phyloP scores from a whole-genome alignment of 352 stramenopile species.

The Hyaloperonospora arabidopsidis region DNA sequence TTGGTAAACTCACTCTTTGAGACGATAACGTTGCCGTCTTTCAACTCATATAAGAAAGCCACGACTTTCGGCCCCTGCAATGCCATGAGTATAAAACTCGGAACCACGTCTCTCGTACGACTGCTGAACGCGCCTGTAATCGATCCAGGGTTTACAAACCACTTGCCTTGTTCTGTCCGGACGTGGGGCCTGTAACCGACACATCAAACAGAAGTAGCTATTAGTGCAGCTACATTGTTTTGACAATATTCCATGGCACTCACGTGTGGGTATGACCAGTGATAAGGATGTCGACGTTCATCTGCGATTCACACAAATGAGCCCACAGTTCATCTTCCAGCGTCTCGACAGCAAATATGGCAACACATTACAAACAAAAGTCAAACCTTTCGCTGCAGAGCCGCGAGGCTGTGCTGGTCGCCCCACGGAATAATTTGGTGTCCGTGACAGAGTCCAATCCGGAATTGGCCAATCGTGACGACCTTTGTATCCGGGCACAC shows the following conservation, averaged over 20 bases:
- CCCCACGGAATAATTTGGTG: slow-evolving; percentile 94
- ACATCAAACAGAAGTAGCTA: background rate
- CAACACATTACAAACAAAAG: background rate
- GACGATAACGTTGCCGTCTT: slow-evolving; percentile 74
- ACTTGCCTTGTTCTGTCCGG: slow-evolving; percentile 89
- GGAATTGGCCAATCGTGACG: slow-evolving; percentile 93
- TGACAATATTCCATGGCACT: slow-evolving; percentile 8
- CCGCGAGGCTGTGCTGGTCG: slow-evolving; percentile 78
- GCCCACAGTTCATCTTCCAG: background rate
- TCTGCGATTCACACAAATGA: slow-evolving; percentile 26
- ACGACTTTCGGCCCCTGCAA: slow-evolving; percentile 94
- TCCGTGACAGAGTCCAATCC: slow-evolving; percentile 95
- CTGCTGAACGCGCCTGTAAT: slow-evolving; percentile 95
- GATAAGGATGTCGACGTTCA: slow-evolving; percentile 97
- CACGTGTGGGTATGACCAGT: slow-evolving; percentile 92
- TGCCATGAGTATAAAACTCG: slow-evolving; percentile 98
- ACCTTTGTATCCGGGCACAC: slow-evolving; percentile 93
- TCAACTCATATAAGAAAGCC: slow-evolving; percentile 94
- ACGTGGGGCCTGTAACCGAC: slow-evolving; percentile 70
- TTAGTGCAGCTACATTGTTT: background rate
- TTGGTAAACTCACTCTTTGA: slow-evolving; percentile 87
- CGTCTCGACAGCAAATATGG: background rate
- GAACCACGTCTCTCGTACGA: slow-evolving; percentile 63
- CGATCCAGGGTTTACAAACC: slow-evolving; percentile 95
- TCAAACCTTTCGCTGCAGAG: slow-evolving; percentile 80